phyloP scores from a whole-genome alignment of 2,329 filamentous ascomycete genomes.

The Chaetomiaceae sp. region DNA sequence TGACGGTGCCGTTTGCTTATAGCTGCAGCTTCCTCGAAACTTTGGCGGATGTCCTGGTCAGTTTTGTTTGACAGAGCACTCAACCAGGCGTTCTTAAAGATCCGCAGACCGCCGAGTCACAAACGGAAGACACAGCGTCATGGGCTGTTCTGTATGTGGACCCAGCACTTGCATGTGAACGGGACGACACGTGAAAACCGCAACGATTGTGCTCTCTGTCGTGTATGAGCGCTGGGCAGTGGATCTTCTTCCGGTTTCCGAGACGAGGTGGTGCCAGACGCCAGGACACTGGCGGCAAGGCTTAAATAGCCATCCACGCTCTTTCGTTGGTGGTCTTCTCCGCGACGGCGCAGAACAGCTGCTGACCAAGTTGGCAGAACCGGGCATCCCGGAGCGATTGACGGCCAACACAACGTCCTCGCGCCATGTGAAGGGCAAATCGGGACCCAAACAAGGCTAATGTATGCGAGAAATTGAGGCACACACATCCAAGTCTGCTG shows the following conservation, averaged over 20 bases:
- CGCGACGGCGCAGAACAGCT: neutral
- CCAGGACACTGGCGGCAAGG: neutral
- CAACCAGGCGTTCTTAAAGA: no score
- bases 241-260: neutral
- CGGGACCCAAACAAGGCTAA: neutral
- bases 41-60: neutral
- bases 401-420: neutral
- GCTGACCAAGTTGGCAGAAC: neutral
- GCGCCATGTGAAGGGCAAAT: neutral
- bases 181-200: no score
- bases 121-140: no score
- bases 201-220: no score
- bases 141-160: no score
- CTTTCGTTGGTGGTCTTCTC: neutral
- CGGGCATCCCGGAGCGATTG: neutral
- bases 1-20: conserved; percentile 1
- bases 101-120: no score
- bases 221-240: no score
- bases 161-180: no score
- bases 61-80: neutral
- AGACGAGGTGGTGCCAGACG: neutral
- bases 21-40: neutral
- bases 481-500: neutral
- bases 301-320: neutral
- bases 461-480: neutral